A percentile compares a stretch with the other conserved stretches of the same genome.
These are phyloP conservation scores for Hansenula lynferdii DNA, from an alignment of 1,139 yeast species.

Conservation along the genomic window DNA sequence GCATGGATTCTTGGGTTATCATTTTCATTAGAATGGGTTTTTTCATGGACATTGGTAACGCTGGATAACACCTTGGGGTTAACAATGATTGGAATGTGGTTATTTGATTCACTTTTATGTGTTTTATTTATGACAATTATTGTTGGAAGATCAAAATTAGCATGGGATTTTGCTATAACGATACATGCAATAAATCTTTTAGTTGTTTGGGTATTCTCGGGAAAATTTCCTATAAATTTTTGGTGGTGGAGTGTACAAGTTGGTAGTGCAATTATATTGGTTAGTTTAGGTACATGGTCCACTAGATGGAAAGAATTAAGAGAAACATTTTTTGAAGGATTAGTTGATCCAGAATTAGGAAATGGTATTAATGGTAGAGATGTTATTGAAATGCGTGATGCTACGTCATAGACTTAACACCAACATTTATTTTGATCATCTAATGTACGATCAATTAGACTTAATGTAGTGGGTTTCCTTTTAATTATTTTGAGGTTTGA, in stretches of 20 bases:
- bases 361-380: conserved; percentile 1
- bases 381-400: conserved; percentile 14
- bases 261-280: conserved; percentile 62
- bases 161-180: conserved; percentile 94
- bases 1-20: conserved; percentile 59
- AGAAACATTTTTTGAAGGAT: conserved; percentile 82
- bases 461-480: not conserved
- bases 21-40: conserved; percentile 64
- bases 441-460: conserved; percentile 1
- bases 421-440: conserved; percentile 1
- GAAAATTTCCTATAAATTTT: conserved; percentile 60
- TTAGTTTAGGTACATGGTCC: conserved; percentile 45
- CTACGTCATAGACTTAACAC: not conserved
- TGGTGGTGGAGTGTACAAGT: conserved; percentile 87
- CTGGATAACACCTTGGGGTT: conserved; percentile 79
- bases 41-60: conserved; percentile 75
- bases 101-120: conserved; percentile 69
- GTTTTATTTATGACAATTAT: conserved; percentile 81
- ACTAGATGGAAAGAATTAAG: conserved; percentile 30
- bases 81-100: conserved; percentile 69
- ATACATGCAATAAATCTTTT: conserved; percentile 74
- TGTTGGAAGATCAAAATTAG: conserved; percentile 88
- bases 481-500: not conserved
- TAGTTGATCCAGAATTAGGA: conserved; percentile 45
- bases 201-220: conserved; percentile 63